These are phyloP conservation scores for Camelina sativa DNA, from an alignment of 345 rosid genomes.

Conservation along the genomic window DNA sequence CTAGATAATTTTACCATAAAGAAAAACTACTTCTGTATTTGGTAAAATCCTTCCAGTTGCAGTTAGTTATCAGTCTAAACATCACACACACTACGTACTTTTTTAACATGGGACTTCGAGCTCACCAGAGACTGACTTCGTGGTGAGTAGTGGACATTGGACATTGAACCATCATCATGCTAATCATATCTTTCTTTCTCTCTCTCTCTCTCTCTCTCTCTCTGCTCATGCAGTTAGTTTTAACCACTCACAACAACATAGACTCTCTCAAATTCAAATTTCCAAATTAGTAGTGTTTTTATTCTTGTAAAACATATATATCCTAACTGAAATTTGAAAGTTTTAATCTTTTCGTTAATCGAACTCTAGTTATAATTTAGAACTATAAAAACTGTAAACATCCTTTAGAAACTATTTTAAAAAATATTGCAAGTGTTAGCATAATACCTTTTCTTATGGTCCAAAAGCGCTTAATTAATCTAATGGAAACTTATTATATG, in stretches of 20 bases:
- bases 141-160: not conserved
- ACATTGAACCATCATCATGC: not conserved
- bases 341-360: not conserved
- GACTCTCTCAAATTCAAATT: too few species aligned
- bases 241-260: not conserved
- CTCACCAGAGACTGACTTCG: not conserved
- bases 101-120: conserved; percentile 1
- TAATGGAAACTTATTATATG: not conserved
- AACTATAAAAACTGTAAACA: not conserved
- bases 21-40: too few species aligned
- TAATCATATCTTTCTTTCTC: not conserved
- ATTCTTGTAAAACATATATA: not conserved
- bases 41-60: too few species aligned
- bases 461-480: conserved; percentile 10
- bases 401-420: not conserved
- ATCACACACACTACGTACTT: not conserved
- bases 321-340: not conserved
- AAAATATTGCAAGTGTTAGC: not conserved
- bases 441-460: conserved; percentile 18
- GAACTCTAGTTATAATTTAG: not conserved
- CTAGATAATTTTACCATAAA: too few species aligned
- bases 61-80: not conserved
- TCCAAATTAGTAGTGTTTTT: too few species aligned
- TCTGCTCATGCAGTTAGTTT: not conserved
- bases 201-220: too few species aligned